phyloP scores from a whole-genome alignment of 2,329 filamentous ascomycete genomes.

The Pseudogymnoascus sp. region DNA sequence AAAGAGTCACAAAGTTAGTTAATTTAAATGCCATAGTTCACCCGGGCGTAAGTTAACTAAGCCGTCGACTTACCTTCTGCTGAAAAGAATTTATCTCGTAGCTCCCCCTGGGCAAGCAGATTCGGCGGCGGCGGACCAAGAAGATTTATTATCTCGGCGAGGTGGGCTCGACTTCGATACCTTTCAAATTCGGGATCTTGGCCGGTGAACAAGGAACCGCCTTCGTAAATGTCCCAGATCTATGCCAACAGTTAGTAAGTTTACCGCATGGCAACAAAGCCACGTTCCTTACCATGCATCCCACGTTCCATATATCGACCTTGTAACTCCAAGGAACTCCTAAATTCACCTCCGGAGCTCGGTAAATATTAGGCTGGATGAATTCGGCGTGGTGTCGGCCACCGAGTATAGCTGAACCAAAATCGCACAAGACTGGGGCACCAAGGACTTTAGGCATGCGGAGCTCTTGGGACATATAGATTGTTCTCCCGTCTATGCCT shows the following conservation, averaged over 20 bases:
- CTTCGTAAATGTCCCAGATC: slow-evolving; percentile 45
- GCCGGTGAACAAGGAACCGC: slow-evolving; percentile 36
- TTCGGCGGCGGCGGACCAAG: slow-evolving; percentile 37
- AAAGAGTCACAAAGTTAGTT: background rate
- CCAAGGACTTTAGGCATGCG: slow-evolving; percentile 28
- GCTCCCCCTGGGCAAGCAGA: background rate
- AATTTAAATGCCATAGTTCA: background rate
- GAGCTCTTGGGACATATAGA: slow-evolving; percentile 36
- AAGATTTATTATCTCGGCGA: slow-evolving; percentile 41
- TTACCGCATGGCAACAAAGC: slow-evolving; percentile 2
- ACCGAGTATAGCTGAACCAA: slow-evolving; percentile 39
- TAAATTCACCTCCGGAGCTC: slow-evolving; percentile 42
- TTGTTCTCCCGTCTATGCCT: slow-evolving; percentile 28
- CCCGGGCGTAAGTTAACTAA: background rate
- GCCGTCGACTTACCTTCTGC: background rate
- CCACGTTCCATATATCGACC: slow-evolving; percentile 47
- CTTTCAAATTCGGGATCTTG: background rate
- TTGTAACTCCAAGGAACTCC: slow-evolving; percentile 35
- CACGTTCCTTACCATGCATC: slow-evolving; percentile 44
- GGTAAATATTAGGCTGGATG: slow-evolving; percentile 36
- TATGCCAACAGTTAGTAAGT: slow-evolving; percentile 18
- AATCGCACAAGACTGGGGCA: slow-evolving; percentile 40
- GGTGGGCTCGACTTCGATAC: slow-evolving; percentile 29
- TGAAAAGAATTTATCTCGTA: background rate
- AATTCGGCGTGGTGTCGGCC: slow-evolving; percentile 30